Evolutionary conservation across 2,329 filamentous ascomycete genomes (phyloP).

Genomic region (Cladobotryum mycophilum): DNA sequence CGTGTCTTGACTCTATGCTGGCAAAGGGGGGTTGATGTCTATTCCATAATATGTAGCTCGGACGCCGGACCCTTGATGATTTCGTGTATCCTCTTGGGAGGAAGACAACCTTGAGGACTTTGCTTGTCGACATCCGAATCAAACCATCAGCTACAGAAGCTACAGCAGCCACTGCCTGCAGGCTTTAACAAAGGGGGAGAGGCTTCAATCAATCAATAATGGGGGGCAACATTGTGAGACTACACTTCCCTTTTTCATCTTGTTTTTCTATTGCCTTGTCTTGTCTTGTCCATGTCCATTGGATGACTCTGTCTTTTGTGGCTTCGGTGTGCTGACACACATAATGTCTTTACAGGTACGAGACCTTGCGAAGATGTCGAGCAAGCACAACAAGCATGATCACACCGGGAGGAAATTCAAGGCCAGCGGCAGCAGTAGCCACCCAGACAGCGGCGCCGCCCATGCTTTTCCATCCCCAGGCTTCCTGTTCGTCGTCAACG

Average conservation of each 20-base stretch:
- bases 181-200: background rate
- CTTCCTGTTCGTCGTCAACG: constrained; percentile 36
- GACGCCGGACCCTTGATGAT: background rate
- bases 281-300: no score
- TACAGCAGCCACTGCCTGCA: background rate
- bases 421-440: constrained; percentile 1
- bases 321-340: background rate
- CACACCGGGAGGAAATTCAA: constrained; percentile 1
- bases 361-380: background rate
- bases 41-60: constrained; percentile 9
- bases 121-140: background rate
- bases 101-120: no score
- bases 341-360: background rate
- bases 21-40: background rate
- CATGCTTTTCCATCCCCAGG: constrained; percentile 11
- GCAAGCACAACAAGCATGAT: background rate
- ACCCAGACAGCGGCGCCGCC: background rate
- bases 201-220: background rate
- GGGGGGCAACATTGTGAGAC: background rate
- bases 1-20: constrained; percentile 5
- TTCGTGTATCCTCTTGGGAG: no score
- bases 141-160: background rate
- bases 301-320: no score
- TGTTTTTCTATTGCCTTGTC: no score
- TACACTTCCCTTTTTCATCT: background rate